Base-by-base conservation (phyloP, 208 protist genomes). In the Acanthamoeba culbertsoni region DNA sequence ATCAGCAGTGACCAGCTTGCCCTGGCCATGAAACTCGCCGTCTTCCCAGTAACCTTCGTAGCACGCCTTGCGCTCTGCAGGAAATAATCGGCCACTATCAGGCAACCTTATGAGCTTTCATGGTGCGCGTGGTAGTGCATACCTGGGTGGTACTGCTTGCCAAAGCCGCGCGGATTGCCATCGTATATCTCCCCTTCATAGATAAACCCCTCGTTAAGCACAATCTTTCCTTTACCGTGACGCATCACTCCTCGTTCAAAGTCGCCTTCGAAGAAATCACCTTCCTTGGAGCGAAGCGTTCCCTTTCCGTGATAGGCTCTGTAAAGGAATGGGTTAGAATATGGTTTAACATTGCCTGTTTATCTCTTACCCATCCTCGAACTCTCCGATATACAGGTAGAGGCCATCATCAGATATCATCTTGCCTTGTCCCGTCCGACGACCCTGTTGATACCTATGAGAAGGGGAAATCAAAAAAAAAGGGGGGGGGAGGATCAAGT, bases 91-190 rank as follows among this genome's bases (percentile, higher is more conserved):
- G 43, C 23, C 37, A 7, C 20, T n/a, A 63, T n/a, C 14, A 75
- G 1, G 16, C 0, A 1, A 1, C 10, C 33, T 40, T 16, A 71
- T 18, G 14, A 37, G 23, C 33, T 28, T 40, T 73, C 35, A 75
- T 46, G 28, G 7, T 0, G 0, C 18, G 43, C 28, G 23, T 51
- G 43, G n/a, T 40, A 28, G 73, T n/a, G 71, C n/a, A 45, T 57
- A 84, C 73, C 43, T 20, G 73, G 73, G 31, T 84, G 73, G 26
- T 84, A 84, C 73, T 84, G 73, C 45, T 84, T 84, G 73, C 73
- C 73, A 28, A 28, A 53, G 73, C 73, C 73, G 73, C 45, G 28
- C 14, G 73, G 73, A 20, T n/a, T 33, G 7, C 73, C 73, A 26
- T 84, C 73, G n/a, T 48, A 84, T n/a, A 84, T 51, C 40, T 55